A percentile compares a stretch with the other conserved stretches of the same genome.
Conservation (phyloP, 139 green algal species). For the Ulvella scutata region DNA sequence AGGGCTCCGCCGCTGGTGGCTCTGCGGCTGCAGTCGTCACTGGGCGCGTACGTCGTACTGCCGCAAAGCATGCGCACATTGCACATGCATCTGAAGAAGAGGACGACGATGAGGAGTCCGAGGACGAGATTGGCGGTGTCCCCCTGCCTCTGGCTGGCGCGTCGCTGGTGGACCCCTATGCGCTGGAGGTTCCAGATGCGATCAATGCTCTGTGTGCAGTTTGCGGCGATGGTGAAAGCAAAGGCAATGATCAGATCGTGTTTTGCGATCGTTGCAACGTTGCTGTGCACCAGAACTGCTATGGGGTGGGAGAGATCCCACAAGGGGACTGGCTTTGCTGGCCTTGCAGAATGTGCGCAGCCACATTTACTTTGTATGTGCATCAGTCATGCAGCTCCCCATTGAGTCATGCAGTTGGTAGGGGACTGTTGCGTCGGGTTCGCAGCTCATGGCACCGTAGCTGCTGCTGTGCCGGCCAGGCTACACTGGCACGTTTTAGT, state of each 20-base stretch:
- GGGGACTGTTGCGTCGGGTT: no score
- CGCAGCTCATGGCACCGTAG: no score
- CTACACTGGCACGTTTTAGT: no score
- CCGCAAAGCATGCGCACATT: neutral
- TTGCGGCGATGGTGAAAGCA: conserved; percentile 57
- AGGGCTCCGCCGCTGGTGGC: neutral
- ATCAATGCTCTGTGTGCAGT: conserved; percentile 76
- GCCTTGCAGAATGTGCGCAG: conserved; percentile 37
- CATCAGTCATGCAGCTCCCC: no score
- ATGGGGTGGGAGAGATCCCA: conserved; percentile 47
- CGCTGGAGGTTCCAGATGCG: conserved; percentile 25
- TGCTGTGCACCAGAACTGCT: conserved; percentile 79
- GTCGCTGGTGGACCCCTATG: conserved; percentile 27
- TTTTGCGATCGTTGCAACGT: conserved; percentile 88
- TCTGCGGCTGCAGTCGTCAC: neutral
- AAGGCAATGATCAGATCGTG: conserved; percentile 68
- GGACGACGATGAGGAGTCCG: neutral
- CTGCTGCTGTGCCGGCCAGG: no score
- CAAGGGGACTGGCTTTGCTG: conserved; percentile 77
- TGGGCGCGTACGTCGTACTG: neutral
- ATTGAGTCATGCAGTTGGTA: no score
- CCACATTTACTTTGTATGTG: neutral
- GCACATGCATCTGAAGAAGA: neutral
- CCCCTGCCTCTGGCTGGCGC: conserved; percentile 8
- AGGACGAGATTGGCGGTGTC: neutral